Percentiles rank a stretch among this genome's conserved stretches.
These are phyloP conservation scores for Fusarium armeniacum DNA, from an alignment of 2,329 filamentous ascomycete species.

Conservation along the genomic window DNA sequence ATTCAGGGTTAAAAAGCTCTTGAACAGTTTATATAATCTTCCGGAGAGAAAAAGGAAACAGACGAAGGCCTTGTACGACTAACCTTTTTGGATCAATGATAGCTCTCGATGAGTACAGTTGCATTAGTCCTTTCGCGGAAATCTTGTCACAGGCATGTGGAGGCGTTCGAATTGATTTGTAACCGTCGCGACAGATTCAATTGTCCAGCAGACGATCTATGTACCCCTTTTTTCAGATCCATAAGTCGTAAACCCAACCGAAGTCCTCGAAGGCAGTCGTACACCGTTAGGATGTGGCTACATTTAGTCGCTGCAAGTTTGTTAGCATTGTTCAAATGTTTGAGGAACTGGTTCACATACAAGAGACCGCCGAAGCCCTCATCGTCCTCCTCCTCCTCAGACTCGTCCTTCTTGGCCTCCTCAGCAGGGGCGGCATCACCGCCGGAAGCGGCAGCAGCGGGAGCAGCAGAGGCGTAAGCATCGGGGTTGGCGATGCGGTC, in stretches of 20 bases:
- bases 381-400: conserved; percentile 76
- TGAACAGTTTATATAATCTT: conserved; percentile 70
- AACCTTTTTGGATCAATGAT: conserved; percentile 58
- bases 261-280: conserved; percentile 59
- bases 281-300: conserved; percentile 54
- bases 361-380: conserved; percentile 87
- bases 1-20: conserved; percentile 79
- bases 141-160: conserved; percentile 45
- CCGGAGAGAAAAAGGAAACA: conserved; percentile 49
- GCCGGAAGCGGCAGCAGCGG: conserved; percentile 73
- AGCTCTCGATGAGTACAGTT: conserved; percentile 20
- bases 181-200: conserved; percentile 54
- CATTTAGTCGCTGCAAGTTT: conserved; percentile 65
- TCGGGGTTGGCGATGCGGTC: conserved; percentile 99
- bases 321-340: conserved; percentile 56
- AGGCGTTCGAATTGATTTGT: conserved; percentile 48
- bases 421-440: conserved; percentile 67
- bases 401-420: conserved; percentile 75
- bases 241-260: conserved; percentile 61
- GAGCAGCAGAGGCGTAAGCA: conserved; percentile 88
- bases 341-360: conserved; percentile 56
- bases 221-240: conserved; percentile 58
- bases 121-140: conserved; percentile 38
- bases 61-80: conserved; percentile 51
- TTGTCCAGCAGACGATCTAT: conserved; percentile 65